Evolutionary conservation across 805 yeast species (phyloP).

Genomic region (Saturnispora sekii): DNA sequence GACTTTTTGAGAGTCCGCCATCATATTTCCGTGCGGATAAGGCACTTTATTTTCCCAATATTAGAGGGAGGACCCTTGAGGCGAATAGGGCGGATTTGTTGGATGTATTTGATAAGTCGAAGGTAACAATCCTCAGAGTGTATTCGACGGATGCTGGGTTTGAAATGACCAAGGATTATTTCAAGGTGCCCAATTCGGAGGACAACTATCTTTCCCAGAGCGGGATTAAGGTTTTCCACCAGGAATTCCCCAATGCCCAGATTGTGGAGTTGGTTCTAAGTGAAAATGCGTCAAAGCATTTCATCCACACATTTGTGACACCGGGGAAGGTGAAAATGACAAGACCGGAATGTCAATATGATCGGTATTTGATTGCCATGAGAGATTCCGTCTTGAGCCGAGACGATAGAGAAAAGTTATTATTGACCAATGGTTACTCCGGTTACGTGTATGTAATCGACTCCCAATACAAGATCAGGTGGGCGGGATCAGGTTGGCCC

Average conservation of each 20-base stretch:
- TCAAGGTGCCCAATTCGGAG: slow-evolving; percentile 35
- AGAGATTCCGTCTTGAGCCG: slow-evolving; percentile 50
- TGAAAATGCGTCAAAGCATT: slow-evolving; percentile 61
- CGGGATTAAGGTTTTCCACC: slow-evolving; percentile 32
- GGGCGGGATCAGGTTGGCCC: slow-evolving; percentile 87
- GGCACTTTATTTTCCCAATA: slow-evolving; percentile 75
- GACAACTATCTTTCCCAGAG: slow-evolving; percentile 31
- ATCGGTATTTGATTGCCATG: slow-evolving; percentile 48
- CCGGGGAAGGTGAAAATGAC: slow-evolving; percentile 29
- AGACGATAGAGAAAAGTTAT: slow-evolving; percentile 46
- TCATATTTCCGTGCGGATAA: slow-evolving; percentile 65
- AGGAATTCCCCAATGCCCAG: slow-evolving; percentile 46
- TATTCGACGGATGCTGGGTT: slow-evolving; percentile 66
- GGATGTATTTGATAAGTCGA: slow-evolving; percentile 33
- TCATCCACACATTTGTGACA: slow-evolving; percentile 45
- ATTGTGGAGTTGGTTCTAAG: slow-evolving; percentile 70
- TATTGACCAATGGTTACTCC: slow-evolving; percentile 65
- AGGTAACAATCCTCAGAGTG: slow-evolving; percentile 55
- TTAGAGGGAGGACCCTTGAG: slow-evolving; percentile 45
- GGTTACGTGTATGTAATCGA: slow-evolving; percentile 83
- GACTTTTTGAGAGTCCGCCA: slow-evolving; percentile 75
- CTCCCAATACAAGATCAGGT: slow-evolving; percentile 61
- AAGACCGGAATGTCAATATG: slow-evolving; percentile 28
- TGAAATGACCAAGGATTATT: slow-evolving; percentile 51
- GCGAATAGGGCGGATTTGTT: slow-evolving; percentile 27